A percentile compares a stretch with the other conserved stretches of the same genome.
Evolutionary conservation across 192 early-diverging fungal genomes (phyloP).

Genomic region (Umbelopsis vinacea): DNA sequence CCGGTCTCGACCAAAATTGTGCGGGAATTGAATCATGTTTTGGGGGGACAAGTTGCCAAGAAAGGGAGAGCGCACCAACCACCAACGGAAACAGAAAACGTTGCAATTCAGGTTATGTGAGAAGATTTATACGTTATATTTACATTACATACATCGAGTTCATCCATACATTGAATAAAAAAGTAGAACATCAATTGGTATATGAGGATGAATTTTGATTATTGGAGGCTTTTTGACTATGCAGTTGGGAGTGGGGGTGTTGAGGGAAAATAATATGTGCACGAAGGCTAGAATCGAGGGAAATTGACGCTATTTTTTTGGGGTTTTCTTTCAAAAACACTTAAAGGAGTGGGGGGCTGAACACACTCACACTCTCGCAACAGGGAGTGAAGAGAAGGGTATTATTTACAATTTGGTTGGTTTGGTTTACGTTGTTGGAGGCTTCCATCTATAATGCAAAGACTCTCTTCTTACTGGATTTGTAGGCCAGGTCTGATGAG

Average conservation of each 20-base stretch:
- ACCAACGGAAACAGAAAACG: slow-evolving; percentile 23
- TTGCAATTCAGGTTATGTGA: not conserved
- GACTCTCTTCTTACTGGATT: slow-evolving; percentile 18
- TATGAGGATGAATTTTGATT: too few species aligned
- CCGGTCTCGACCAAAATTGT: not conserved
- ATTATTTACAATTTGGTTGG: slow-evolving; percentile 24
- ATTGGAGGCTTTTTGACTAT: not conserved
- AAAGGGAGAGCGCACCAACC: not conserved
- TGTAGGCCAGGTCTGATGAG: slow-evolving; percentile 4
- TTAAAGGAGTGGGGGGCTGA: not conserved
- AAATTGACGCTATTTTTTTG: not conserved
- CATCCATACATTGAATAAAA: not conserved
- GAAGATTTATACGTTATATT: not conserved
- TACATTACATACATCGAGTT: not conserved
- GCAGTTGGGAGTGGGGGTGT: not conserved
- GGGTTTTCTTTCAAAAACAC: not conserved
- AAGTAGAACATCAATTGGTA: not conserved
- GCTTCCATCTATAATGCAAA: slow-evolving; percentile 1
- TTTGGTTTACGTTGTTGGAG: not conserved
- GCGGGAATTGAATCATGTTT: not conserved
- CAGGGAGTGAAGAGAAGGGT: not conserved
- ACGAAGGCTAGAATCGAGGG: slow-evolving; percentile 1
- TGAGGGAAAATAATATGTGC: slow-evolving; percentile 2
- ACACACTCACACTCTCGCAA: slow-evolving; percentile 7
- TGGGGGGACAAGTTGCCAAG: not conserved